phyloP scores from a whole-genome alignment of 1,284 basidiomycete species.

The Erythrobasidium hasegawianum region DNA sequence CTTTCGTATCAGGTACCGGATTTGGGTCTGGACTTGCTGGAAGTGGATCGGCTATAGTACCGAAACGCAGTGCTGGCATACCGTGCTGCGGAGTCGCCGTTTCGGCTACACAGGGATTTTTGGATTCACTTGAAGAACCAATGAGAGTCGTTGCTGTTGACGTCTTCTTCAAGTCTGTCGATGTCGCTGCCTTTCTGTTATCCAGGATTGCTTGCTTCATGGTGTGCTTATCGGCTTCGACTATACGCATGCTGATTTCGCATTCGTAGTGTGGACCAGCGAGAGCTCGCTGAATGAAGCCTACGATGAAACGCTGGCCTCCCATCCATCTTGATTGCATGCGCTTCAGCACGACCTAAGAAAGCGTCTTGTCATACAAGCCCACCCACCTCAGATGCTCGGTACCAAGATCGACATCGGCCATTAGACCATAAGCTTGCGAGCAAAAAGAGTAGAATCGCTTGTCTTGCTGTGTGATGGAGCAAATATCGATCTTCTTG shows the following conservation, averaged over 20 bases:
- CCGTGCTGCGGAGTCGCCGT: background rate
- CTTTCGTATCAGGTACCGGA: constrained; percentile 39
- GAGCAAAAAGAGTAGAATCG: constrained; percentile 83
- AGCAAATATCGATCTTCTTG: constrained; percentile 77
- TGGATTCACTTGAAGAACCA: constrained; percentile 44
- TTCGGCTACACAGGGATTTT: background rate
- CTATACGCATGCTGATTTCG: constrained; percentile 66
- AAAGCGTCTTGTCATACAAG: background rate
- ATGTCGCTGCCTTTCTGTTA: background rate
- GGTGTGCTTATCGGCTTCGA: constrained; percentile 61
- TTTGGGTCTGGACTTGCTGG: constrained; percentile 4
- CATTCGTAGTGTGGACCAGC: constrained; percentile 60
- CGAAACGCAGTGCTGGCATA: constrained; percentile 54
- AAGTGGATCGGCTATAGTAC: constrained; percentile 36
- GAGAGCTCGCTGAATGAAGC: constrained; percentile 58
- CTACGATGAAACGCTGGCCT: constrained; percentile 80
- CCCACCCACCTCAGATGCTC: constrained; percentile 36
- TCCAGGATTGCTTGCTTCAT: constrained; percentile 8
- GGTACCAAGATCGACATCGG: constrained; percentile 71
- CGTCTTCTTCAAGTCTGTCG: background rate
- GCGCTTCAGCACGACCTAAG: constrained; percentile 63
- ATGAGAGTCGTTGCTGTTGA: constrained; percentile 47
- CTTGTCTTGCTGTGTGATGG: constrained; percentile 65
- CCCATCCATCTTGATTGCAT: constrained; percentile 78
- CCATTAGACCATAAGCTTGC: constrained; percentile 82